Evolutionary conservation across 83 land plant genomes (phyloP).

Genomic region (Picea abies): DNA sequence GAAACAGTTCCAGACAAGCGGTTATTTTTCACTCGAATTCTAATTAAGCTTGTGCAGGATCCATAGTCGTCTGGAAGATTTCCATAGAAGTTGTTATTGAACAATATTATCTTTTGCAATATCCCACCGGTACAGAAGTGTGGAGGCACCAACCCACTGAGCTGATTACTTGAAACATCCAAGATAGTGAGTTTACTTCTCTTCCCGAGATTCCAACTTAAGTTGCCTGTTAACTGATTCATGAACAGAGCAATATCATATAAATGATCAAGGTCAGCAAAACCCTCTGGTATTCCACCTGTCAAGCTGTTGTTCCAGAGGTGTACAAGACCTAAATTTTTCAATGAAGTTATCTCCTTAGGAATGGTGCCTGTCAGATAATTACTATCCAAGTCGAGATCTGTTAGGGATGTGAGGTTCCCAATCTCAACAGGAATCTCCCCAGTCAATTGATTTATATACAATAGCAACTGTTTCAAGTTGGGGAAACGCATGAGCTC

Average conservation of each 20-base stretch:
- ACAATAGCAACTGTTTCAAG: neutral
- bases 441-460: conserved; percentile 7
- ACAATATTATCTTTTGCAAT: neutral
- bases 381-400: conserved; percentile 14
- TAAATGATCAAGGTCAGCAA: neutral
- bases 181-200: neutral
- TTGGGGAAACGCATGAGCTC: neutral
- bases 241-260: conserved; percentile 16
- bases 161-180: conserved; percentile 25
- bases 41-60: neutral
- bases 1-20: conserved; percentile 40
- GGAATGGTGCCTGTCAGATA: conserved; percentile 16
- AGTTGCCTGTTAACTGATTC: conserved; percentile 20
- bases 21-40: conserved; percentile 18
- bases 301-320: neutral
- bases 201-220: conserved; percentile 18
- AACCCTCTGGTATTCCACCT: too few relatives aligned
- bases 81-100: neutral
- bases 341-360: neutral
- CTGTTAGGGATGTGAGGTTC: neutral
- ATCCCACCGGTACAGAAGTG: neutral
- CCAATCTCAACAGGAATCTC: neutral
- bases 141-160: conserved; percentile 26
- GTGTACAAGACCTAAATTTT: neutral
- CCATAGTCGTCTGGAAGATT: neutral